Evolutionary conservation across 495 filamentous ascomycete genomes (phyloP).

Genomic region (Penicillium turbatum): DNA sequence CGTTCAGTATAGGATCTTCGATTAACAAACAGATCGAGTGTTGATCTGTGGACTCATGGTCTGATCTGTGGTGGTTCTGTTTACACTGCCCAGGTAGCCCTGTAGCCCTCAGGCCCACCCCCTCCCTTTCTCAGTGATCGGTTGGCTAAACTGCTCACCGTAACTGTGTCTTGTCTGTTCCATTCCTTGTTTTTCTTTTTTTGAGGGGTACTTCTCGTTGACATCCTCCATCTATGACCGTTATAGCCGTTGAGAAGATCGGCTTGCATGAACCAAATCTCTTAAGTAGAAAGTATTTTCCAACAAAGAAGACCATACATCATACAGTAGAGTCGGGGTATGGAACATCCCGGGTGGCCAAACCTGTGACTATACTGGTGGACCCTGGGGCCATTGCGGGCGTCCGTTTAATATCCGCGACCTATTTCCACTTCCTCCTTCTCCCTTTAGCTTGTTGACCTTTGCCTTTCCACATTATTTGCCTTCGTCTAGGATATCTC

Average conservation of each 20-base stretch:
- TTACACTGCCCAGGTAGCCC: not conserved
- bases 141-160: not conserved
- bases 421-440: slow-evolving; percentile 25
- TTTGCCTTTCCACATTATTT: slow-evolving; percentile 3
- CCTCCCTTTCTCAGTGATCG: not conserved
- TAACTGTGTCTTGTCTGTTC: not conserved
- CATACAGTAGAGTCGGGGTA: not conserved
- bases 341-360: slow-evolving; percentile 9
- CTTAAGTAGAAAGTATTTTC: too few species aligned
- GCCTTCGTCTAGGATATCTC: slow-evolving; percentile 17
- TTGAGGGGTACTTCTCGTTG: not conserved
- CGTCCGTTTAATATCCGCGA: slow-evolving; percentile 26
- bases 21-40: slow-evolving; percentile 8
- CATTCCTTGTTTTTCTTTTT: not conserved
- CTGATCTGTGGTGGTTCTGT: slow-evolving; percentile 1
- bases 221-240: not conserved
- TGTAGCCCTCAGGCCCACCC: not conserved
- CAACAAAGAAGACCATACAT: not conserved
- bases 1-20: slow-evolving; percentile 7
- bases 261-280: not conserved
- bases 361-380: slow-evolving; percentile 17
- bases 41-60: slow-evolving; percentile 6
- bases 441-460: slow-evolving; percentile 8
- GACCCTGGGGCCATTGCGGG: slow-evolving; percentile 22
- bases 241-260: slow-evolving; percentile 22